Evolutionary conservation across 129 eudicot species (phyloP), one percentile per base, ranked within the genome.

Genomic region (Flaveria sonorensis): DNA sequence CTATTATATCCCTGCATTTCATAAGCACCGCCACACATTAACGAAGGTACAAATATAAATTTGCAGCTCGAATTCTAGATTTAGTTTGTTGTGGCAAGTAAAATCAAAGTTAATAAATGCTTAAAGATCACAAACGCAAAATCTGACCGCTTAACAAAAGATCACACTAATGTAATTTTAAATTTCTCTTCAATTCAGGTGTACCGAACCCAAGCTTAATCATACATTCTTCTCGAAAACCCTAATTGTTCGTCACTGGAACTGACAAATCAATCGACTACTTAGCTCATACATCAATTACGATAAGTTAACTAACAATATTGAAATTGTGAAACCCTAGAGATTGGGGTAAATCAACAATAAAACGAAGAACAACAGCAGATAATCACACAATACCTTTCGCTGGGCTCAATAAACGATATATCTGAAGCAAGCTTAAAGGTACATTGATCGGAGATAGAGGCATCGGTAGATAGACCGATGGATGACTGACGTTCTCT

Each of bases 401-500:
- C 91, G 79, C 96, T 89, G 14, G 94, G 85, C 43, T 88, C 65
- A 39, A 94, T 73, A 86, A 91, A 89, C 2, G 92, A 85, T 63
- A 94, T 56, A 74, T 94, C 99, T 40, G 99, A 83, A 51, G 97
- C 99, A 65, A 94, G 96, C 73, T 86, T 94, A 86, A 94, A 94
- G 60, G 96, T 84, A 18, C 84, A 83, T 71, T 71, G 80, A 15
- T 79, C 81, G 72, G 96, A 79, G 51, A 82, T 51, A 5, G 93
- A 87, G 21, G 89, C 77, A 20, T 85, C 83, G 15, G 89, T 86
- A 15, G 92, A 77, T 39, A 86, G 72, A 19, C 52, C 82, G 62
- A 85, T 68, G 30, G 91, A 81, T 23, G 70, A 56, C 14, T 57
- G 95, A 69, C 81, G 85, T 8, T 93, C 92, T 74, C 85, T 79